Evolutionary conservation across 805 yeast genomes (phyloP), one percentile per base, ranked within the genome.

Genomic region (Scheffersomyces lignosus): DNA sequence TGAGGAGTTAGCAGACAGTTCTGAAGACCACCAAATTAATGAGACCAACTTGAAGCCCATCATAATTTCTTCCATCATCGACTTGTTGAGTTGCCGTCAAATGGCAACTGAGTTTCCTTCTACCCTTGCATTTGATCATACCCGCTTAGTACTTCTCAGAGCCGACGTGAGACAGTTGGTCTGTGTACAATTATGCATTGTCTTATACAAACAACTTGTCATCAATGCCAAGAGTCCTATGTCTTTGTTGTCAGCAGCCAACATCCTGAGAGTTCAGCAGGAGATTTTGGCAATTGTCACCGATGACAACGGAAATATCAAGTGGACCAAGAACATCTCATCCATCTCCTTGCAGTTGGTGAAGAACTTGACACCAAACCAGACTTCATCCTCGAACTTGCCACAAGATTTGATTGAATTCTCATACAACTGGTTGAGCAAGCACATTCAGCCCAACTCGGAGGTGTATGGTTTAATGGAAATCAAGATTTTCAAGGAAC

Each of bases 161-260:
- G 91, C 96, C 0, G 96, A 88, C 58, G 80, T 89, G 22, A 76
- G 96, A 45, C 95, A 87, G 60, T 66, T 87, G 34, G 89, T 87
- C 18, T 87, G 96, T 55, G 70, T 86, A 27, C 81, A 86, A 57
- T 71, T 88, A 35, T 85, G 95, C 48, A 59, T 79, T 27, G 79
- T 83, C 15, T 61, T 89, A 29, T 87, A 78, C 66, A 83, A 83
- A 52, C 93, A 84, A 57, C 60, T 87, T 50, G 71, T 79, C 16
- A 32, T 46, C 51, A 48, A 52, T 23, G 42, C 55, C 1, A 45
- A 56, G 25, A 46, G 44, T 18, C 43, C 62, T 15, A 51, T 56
- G 23, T 52, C 64, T 16, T 49, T 66, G 34, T 46, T 63, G 20
- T 51, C 59, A 27, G 55, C 64, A 15, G 69, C 67, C 33, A 58